Conservation (phyloP, 352 stramenopile species). For the Globisporangium takayamanum region DNA sequence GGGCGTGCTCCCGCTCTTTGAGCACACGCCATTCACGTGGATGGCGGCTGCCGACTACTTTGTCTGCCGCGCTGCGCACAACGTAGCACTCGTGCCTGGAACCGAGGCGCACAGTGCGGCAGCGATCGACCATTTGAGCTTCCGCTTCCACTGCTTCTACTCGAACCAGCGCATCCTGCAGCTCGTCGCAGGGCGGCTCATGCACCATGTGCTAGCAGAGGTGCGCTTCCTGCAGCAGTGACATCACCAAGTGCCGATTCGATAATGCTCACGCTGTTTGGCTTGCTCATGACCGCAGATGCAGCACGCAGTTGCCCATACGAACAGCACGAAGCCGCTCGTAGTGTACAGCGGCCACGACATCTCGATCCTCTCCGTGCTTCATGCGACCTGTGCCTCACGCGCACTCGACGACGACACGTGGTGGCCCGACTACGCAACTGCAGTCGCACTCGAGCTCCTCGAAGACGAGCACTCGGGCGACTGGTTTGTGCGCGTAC, state of each 20-base stretch:
- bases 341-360: conserved; percentile 82
- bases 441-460: conserved; percentile 58
- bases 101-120: conserved; percentile 36
- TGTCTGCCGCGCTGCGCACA: conserved; percentile 55
- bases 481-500: conserved; percentile 49
- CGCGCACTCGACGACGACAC: conserved; percentile 29
- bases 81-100: conserved; percentile 39
- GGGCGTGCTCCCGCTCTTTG: conserved; percentile 45
- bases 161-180: conserved; percentile 56
- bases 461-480: conserved; percentile 45
- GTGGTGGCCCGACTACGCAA: conserved; percentile 75
- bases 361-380: conserved; percentile 65
- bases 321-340: conserved; percentile 42
- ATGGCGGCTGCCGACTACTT: conserved; percentile 70
- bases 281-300: conserved; percentile 19
- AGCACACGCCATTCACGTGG: conserved; percentile 48
- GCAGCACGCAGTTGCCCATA: conserved; percentile 25
- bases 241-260: background rate
- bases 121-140: conserved; percentile 48
- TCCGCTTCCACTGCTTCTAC: conserved; percentile 82
- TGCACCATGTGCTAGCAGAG: conserved; percentile 54
- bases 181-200: conserved; percentile 53
- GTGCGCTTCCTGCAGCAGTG: conserved; percentile 9
- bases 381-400: conserved; percentile 50
- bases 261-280: background rate